Conservation (phyloP, 306 rosid species). For the Vachellia collinsii region DNA sequence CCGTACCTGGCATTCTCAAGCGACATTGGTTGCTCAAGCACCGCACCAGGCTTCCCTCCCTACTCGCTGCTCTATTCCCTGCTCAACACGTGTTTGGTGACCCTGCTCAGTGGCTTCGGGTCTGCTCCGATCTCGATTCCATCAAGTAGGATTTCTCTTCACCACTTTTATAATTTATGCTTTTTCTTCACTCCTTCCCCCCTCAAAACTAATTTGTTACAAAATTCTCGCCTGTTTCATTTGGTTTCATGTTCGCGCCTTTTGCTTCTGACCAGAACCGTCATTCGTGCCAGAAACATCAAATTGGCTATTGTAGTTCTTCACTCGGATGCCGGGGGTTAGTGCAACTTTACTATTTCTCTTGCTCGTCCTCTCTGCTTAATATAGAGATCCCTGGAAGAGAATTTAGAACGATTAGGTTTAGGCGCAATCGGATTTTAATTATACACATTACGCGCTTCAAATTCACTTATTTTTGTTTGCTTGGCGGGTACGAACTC, state of each 20-base stretch:
- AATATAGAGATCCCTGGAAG: not conserved
- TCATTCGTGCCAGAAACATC: slow-evolving; percentile 68
- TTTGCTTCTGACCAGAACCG: slow-evolving; percentile 44
- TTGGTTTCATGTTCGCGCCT: not conserved
- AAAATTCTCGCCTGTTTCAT: not conserved
- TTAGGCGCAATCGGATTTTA: not conserved
- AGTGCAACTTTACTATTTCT: slow-evolving; percentile 5
- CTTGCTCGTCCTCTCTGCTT: not conserved
- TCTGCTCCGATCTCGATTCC: slow-evolving; percentile 89
- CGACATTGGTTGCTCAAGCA: slow-evolving; percentile 88
- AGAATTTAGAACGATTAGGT: not conserved
- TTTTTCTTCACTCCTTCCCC: not conserved
- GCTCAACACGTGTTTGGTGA: slow-evolving; percentile 71
- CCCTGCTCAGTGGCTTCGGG: slow-evolving; percentile 84
- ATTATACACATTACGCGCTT: not conserved
- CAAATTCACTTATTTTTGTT: slow-evolving; percentile 16
- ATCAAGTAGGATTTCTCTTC: slow-evolving; percentile 53
- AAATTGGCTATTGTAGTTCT: slow-evolving; percentile 71
- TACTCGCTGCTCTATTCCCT: slow-evolving; percentile 67
- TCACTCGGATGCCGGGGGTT: slow-evolving; percentile 55
- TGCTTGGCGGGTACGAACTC: not conserved
- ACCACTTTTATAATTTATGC: not conserved
- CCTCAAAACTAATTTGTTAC: not conserved
- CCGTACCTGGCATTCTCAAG: slow-evolving; percentile 61
- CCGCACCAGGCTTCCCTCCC: slow-evolving; percentile 82